Base-by-base conservation (phyloP, 768 basidiomycete genomes). In the Hortiboletus campestris region DNA sequence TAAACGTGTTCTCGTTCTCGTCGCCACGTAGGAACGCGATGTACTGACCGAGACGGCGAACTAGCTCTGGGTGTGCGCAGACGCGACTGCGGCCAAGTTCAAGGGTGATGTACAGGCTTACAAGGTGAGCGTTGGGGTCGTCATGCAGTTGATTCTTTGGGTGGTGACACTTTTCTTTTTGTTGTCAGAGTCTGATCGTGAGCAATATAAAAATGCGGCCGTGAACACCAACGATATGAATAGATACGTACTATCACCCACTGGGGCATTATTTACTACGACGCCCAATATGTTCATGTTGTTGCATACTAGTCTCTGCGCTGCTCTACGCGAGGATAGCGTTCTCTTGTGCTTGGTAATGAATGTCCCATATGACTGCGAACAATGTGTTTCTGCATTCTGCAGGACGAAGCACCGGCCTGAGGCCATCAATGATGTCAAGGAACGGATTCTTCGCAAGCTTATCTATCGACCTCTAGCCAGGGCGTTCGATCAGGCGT, bases 51-150 rank as follows among this genome's bases (percentile, higher is more conserved):
- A 38, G 60, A 40, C 4, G 49, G 2, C 8, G 16, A 28, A 36
- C 10, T 66, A 94, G 91, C 80, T 98, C 20, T 98, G 94, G 92
- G 94, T 97, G 11, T 98, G 95, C 64, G 86, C 84, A 31, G 89
- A 94, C 65, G 85, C 82, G 49, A 87, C 86, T 0, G 89, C 92
- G 32, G 75, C 74, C 55, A 91, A 92, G 71, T 96, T 94, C 78
- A 84, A 75, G 71, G 93, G 94, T 38, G 94, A 97, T 64, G 94
- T 97, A 1, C 83, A 91, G 64, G 84, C 82, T 12, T 97, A 97
- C 80, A 97, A 96, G 88, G 91, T 85, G 49, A 57, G 75, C 63
- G 31, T 13, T 20, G 10, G 13, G 29, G 28, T 39, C 9, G 20
- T 36, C 43, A 36, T 0, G 20, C 16, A 6, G 45, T 32, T 13